Percentiles rank a stretch among this genome's conserved stretches.
These are phyloP conservation scores for Hylodesmum podocarpum DNA, from an alignment of 306 rosid species.

Conservation along the genomic window DNA sequence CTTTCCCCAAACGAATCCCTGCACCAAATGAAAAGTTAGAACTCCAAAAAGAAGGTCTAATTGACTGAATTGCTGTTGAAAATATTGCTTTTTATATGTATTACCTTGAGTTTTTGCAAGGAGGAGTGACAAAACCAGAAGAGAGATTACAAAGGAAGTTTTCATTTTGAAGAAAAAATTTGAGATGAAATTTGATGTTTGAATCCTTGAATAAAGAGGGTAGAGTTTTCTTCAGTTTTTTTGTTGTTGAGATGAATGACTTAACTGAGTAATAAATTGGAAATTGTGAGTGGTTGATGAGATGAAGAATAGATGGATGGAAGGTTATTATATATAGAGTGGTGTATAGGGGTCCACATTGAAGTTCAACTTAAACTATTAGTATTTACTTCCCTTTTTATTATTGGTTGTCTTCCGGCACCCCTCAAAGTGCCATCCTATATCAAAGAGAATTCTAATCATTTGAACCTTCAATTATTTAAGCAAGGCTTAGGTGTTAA, in stretches of 20 bases:
- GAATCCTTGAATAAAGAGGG: conserved; percentile 16
- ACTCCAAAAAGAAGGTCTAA: not conserved
- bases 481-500: conserved; percentile 27
- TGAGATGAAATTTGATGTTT: conserved; percentile 11
- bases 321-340: conserved; percentile 35
- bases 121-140: conserved; percentile 57
- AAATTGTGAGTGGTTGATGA: conserved; percentile 37
- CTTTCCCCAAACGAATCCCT: conserved; percentile 75
- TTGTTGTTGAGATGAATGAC: conserved; percentile 23
- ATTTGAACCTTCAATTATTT: conserved; percentile 39
- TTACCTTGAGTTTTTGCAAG: conserved; percentile 65
- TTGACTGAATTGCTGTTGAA: not conserved
- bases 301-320: conserved; percentile 27
- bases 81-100: not conserved
- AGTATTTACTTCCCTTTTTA: conserved; percentile 30
- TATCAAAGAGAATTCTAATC: conserved; percentile 41
- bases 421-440: conserved; percentile 38
- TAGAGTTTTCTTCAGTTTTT: conserved; percentile 17
- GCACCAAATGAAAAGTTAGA: conserved; percentile 22
- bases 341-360: conserved; percentile 47
- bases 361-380: conserved; percentile 36
- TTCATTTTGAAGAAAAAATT: conserved; percentile 48
- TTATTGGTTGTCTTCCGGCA: conserved; percentile 38
- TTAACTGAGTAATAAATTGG: conserved; percentile 23
- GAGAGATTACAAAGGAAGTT: conserved; percentile 45